Percentiles rank a stretch among this genome's conserved stretches.
phyloP scores from a whole-genome alignment of 164 flowering plant species.

The Magnolia kwangsiensis region DNA sequence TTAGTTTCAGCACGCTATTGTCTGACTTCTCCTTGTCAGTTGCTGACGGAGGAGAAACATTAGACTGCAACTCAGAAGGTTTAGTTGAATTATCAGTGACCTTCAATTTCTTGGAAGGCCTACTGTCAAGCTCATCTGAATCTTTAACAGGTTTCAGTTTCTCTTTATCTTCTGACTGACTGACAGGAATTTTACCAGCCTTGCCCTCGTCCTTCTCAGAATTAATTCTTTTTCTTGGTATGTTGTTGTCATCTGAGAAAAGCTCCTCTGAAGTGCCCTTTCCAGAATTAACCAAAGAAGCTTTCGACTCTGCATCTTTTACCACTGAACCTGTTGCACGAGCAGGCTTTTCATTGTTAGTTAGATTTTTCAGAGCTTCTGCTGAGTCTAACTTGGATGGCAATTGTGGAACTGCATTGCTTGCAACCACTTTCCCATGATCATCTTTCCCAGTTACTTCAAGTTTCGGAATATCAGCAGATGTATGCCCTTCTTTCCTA shows the following conservation, averaged over 20 bases:
- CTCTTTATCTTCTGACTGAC: slow-evolving; percentile 14
- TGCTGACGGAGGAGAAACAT: slow-evolving; percentile 4
- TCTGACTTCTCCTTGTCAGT: slow-evolving; percentile 15
- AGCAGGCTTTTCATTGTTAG: slow-evolving; percentile 1
- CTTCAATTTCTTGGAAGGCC: slow-evolving; percentile 12
- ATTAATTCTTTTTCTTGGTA: neutral
- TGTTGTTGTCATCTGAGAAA: slow-evolving; percentile 4
- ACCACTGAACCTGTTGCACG: neutral
- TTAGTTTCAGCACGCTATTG: slow-evolving; percentile 9
- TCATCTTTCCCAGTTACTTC: slow-evolving; percentile 21
- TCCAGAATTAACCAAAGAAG: slow-evolving; percentile 9
- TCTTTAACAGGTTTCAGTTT: slow-evolving; percentile 16
- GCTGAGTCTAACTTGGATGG: neutral
- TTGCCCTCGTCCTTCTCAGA: slow-evolving; percentile 8
- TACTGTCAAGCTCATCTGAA: slow-evolving; percentile 8
- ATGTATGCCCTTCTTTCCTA: slow-evolving; percentile 20
- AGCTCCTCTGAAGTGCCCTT: slow-evolving; percentile 12
- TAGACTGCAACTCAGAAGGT: slow-evolving; percentile 7
- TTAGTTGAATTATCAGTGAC: slow-evolving; percentile 27
- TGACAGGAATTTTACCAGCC: slow-evolving; percentile 11
- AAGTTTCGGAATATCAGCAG: slow-evolving; percentile 16
- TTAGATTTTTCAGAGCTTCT: slow-evolving; percentile 2
- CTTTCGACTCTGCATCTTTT: slow-evolving; percentile 11
- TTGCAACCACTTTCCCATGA: slow-evolving; percentile 9
- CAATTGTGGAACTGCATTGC: slow-evolving; percentile 10